Evolutionary conservation across 495 filamentous ascomycete species (phyloP), one percentile per base, ranked within the genome.

Genomic region (Hypoxylon subgilvum): DNA sequence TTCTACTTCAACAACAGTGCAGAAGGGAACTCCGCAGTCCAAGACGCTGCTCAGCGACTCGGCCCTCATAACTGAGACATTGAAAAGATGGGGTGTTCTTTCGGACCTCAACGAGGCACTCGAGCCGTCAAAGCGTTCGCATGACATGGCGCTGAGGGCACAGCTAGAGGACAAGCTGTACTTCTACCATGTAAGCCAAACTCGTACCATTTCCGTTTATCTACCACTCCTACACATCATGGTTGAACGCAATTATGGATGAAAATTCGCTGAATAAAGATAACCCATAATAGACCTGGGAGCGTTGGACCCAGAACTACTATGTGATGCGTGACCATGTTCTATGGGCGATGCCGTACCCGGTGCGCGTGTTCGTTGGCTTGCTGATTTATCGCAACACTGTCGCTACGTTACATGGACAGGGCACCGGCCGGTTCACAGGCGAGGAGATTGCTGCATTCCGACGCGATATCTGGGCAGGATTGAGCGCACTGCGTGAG

Each of bases 111-210:
- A 86, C 52, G 65, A 34, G 0, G 32, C 46, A 0, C 55, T 86
- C 0, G 60, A 66, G 0, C 67, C 74, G 0, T 42, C 39, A 0
- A 65, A 76, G 14, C 73, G 70, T 38, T 73, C 79, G 2, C 63
- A 73, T 1, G 84, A 87, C 67, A 39, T 84, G 3, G 80, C 74
- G 0, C 30, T 86, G 1, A 63, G 74, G 4, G 82, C 82, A 1
- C 32, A 88, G 31, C 45, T 88, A 8, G 86, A 89, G 61, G 84
- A 88, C 38, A 83, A 81, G 68, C 44, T 86, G 13, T 83, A 78
- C 54, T 87, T 85, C 46, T 65, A 55, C 10, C 47, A 50, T 12
- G 39, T 61, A 49, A 70, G 69, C 68, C 30, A 27, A 10, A 14
- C 44, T 18, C 21, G 32, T 36, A 21, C 23, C 23, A 14, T 13